Percentiles rank a stretch among this genome's conserved stretches.
These are phyloP conservation scores for Bidens hawaiensis DNA, from an alignment of 140 eudicot species.

Conservation along the genomic window DNA sequence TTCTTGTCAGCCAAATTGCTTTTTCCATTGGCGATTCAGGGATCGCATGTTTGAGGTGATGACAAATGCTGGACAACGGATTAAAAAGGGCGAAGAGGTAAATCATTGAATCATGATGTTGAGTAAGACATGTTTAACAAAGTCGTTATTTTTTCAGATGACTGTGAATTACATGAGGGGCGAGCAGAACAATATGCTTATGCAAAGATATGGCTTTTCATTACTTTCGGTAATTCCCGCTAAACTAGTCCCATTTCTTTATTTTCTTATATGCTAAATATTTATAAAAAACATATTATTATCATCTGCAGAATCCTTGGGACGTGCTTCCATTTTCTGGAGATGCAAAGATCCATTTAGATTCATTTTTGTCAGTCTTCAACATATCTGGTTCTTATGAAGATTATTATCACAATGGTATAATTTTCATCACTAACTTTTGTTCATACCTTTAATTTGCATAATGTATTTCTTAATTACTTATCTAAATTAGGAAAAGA, in stretches of 20 bases:
- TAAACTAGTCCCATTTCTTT: neutral
- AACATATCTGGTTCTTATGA: slow-evolving; percentile 77
- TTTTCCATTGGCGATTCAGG: slow-evolving; percentile 95
- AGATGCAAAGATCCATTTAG: slow-evolving; percentile 70
- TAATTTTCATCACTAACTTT: neutral
- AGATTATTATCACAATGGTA: slow-evolving; percentile 89
- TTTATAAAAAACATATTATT: neutral
- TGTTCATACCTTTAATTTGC: neutral
- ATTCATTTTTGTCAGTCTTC: slow-evolving; percentile 95
- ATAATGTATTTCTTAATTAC: neutral
- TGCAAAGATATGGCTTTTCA: slow-evolving; percentile 97
- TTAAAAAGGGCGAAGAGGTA: slow-evolving; percentile 93
- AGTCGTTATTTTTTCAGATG: slow-evolving; percentile 56
- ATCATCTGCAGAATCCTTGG: slow-evolving; percentile 93
- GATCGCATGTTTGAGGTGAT: slow-evolving; percentile 99
- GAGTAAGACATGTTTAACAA: too few relatives aligned
- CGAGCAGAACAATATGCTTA: slow-evolving; percentile 60
- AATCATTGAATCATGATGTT: neutral
- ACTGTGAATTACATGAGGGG: slow-evolving; percentile 73
- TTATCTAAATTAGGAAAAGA: slow-evolving; percentile 55
- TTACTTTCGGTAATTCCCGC: slow-evolving; percentile 64
- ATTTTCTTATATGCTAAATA: neutral
- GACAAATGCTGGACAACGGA: slow-evolving; percentile 88
- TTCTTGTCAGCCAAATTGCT: slow-evolving; percentile 92
- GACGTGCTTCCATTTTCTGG: slow-evolving; percentile 89